Percentiles rank a stretch among this genome's conserved stretches.
These are phyloP conservation scores for Davidsoniella eucalypti DNA, from an alignment of 2,329 filamentous ascomycete genomes.

Conservation along the genomic window DNA sequence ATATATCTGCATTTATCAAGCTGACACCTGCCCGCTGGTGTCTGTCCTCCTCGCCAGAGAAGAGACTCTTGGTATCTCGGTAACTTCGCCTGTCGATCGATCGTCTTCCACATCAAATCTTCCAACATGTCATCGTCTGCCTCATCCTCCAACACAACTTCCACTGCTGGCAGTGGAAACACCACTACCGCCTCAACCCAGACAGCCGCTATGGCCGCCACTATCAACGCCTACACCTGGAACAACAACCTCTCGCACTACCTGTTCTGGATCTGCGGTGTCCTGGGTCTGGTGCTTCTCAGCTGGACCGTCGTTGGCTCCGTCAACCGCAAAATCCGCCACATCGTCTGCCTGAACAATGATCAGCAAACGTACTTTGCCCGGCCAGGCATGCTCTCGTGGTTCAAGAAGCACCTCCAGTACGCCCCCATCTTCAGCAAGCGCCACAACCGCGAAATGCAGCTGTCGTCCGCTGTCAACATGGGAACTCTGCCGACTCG, in stretches of 20 bases:
- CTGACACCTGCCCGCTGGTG: too few relatives aligned
- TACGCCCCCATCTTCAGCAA: constrained; percentile 49
- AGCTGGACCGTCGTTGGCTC: constrained; percentile 48
- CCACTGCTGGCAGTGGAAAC: constrained; percentile 12
- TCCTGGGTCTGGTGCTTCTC: constrained; percentile 45
- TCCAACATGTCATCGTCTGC: constrained; percentile 1
- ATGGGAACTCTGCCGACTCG: constrained; percentile 48
- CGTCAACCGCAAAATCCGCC: constrained; percentile 52
- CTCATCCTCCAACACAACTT: constrained; percentile 1
- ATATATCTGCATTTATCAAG: too few relatives aligned
- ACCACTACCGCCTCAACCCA: constrained; percentile 5
- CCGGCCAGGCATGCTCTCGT: constrained; percentile 11
- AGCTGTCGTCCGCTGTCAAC: constrained; percentile 42
- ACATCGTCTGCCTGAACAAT: constrained; percentile 59
- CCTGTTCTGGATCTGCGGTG: constrained; percentile 46
- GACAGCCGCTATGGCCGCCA: constrained; percentile 11
- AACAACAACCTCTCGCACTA: constrained; percentile 44
- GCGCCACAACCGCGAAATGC: constrained; percentile 51
- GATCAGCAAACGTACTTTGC: constrained; percentile 63
- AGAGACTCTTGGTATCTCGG: too few relatives aligned
- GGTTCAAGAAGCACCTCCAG: constrained; percentile 18
- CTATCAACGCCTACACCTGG: constrained; percentile 22
- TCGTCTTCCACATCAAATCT: background rate
- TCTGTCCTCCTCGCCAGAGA: too few relatives aligned
- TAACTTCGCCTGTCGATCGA: background rate